Percentiles rank a stretch among this genome's conserved stretches.
Conservation (phyloP, 148 eudicot genomes). For the Rheum nobile region DNA sequence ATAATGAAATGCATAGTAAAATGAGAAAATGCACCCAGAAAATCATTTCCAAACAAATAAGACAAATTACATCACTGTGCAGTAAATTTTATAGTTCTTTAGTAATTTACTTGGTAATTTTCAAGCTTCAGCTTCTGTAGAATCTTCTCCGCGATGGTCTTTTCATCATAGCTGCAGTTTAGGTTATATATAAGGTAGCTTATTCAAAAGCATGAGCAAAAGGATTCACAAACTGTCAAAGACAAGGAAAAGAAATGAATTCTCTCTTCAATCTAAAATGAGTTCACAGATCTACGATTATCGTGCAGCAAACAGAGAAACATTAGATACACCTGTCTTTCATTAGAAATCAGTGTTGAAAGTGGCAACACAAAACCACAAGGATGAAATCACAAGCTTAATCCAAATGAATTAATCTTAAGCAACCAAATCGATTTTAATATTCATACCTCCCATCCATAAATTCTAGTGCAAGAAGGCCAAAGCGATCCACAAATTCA, state of each 20-base stretch:
- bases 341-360: not conserved
- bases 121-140: constrained; percentile 68
- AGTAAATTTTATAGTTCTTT: not conserved
- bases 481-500: constrained; percentile 94
- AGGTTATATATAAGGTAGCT: constrained; percentile 4
- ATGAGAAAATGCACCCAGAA: not conserved
- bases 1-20: not conserved
- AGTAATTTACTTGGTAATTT: constrained; percentile 71
- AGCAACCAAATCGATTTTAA: not conserved
- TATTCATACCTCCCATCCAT: constrained; percentile 57
- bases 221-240: not conserved
- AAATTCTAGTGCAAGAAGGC: constrained; percentile 61
- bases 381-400: not conserved
- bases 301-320: not conserved
- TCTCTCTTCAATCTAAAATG: not conserved
- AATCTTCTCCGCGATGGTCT: constrained; percentile 60
- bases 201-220: not conserved
- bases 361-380: not conserved
- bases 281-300: not conserved
- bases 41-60: not conserved
- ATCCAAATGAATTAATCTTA: not conserved
- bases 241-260: not conserved
- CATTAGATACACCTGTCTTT: not conserved
- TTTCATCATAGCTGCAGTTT: constrained; percentile 64
- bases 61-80: not conserved